Evolutionary conservation across 257 asterid species (phyloP), one percentile per base, ranked within the genome.

Genomic region (Nicotiana obtusifolia): DNA sequence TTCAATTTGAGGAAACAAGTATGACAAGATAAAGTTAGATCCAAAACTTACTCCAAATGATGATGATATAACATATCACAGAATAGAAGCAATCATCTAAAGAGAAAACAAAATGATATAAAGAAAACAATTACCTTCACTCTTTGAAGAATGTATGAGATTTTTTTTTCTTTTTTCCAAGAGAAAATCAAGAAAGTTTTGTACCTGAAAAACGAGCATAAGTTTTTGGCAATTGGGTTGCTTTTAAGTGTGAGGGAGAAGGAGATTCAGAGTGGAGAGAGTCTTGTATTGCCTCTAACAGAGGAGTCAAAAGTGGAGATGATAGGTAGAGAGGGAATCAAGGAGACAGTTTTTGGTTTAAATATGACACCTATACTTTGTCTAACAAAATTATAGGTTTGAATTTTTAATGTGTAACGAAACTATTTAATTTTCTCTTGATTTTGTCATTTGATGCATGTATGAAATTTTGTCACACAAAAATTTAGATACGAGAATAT

Each of bases 291-390:
- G 57, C 62, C 35, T 49, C n/a, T 82, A 31, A 22, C 44, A 47
- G 84, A 11, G 80, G 82, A 81, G 69, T 69, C 52, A 60, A 67
- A 77, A 37, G 54, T 26, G 76, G 77, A 30, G 22, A 66, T 5
- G 57, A 56, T 30, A 80, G 87, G 87, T 14, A 80, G 17, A 37
- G 87, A 81, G 87, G 79, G 35, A 67, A 78, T 59, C 61, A 16
- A 59, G 85, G 87, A 67, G 22, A 52, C 16, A 61, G 64, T 73
- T 83, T 10, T 61, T 30, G 53, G 30, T 80, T 84, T 80, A 49
- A 69, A 49, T 16, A 61, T 14, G 37, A 41, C 71, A 64, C 16
- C 71, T 64, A 28, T 28, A 16, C 62, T 56, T 19, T 52, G 22
- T 56, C 1, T 56, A 56, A 56, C 62, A 56, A 19, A 5, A 56